Conservation (phyloP, 495 filamentous ascomycete genomes). For the Cryomyces antarcticus region DNA sequence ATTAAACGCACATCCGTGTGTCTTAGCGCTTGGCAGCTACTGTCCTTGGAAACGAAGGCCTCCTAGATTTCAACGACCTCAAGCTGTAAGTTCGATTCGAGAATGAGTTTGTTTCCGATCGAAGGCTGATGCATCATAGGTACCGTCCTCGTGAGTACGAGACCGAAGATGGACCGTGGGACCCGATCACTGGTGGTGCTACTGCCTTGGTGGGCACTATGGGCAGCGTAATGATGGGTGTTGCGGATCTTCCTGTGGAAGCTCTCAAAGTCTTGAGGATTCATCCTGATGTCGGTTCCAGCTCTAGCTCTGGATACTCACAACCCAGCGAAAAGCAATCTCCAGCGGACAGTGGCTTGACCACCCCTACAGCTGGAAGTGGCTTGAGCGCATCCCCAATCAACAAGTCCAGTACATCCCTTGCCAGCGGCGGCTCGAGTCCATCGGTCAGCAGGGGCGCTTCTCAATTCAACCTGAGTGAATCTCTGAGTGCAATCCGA, state of each 20-base stretch:
- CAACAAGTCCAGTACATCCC: not conserved
- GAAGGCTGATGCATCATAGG: conserved; percentile 1
- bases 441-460: not conserved
- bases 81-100: conserved; percentile 13
- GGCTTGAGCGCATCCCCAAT: not conserved
- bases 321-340: not conserved
- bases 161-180: conserved; percentile 23
- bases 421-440: not conserved
- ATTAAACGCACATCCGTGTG: conserved; percentile 17
- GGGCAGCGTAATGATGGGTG: conserved; percentile 54
- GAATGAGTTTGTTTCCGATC: not conserved
- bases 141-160: conserved; percentile 21
- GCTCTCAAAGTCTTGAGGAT: conserved; percentile 33
- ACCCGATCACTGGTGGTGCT: conserved; percentile 26
- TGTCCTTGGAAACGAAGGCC: conserved; percentile 16
- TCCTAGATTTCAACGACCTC: conserved; percentile 19
- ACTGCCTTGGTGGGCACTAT: conserved; percentile 58
- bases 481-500: not conserved
- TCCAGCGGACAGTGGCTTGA: not conserved
- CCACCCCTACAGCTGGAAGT: not conserved
- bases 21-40: conserved; percentile 21
- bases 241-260: conserved; percentile 62
- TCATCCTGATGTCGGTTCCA: conserved; percentile 16
- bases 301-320: too few relatives aligned
- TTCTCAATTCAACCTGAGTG: not conserved